phyloP scores from a whole-genome alignment of 768 basidiomycete genomes.

The Russula olivacea region DNA sequence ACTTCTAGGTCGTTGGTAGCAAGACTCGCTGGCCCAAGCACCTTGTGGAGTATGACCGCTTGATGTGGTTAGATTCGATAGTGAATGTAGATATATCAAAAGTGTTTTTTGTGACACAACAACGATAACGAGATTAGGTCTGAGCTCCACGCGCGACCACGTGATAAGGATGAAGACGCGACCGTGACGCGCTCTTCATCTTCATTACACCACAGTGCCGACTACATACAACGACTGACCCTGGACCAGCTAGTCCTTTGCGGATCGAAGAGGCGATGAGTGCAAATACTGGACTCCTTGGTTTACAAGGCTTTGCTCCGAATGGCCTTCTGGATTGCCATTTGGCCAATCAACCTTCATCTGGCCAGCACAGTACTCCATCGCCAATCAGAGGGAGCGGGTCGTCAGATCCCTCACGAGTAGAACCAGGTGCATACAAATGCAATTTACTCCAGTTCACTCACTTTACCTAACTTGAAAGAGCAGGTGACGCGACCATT shows the following conservation, averaged over 20 bases:
- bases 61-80: neutral
- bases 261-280: neutral
- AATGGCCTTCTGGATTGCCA: slow-evolving; percentile 17
- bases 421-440: slow-evolving; percentile 2
- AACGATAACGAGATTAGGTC: neutral
- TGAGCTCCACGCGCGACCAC: slow-evolving; percentile 5
- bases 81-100: neutral
- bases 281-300: neutral
- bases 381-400: slow-evolving; percentile 16
- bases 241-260: slow-evolving; percentile 9
- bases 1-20: slow-evolving; percentile 14
- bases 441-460: neutral
- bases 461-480: neutral
- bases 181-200: slow-evolving; percentile 16
- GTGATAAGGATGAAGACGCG: slow-evolving; percentile 11
- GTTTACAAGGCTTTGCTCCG: slow-evolving; percentile 8
- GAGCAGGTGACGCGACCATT: neutral
- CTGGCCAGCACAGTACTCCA: slow-evolving; percentile 1
- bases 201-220: neutral
- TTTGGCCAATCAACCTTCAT: neutral
- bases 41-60: neutral
- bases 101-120: neutral
- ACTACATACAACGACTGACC: slow-evolving; percentile 1
- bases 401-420: neutral
- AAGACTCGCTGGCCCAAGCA: slow-evolving; percentile 11